Base-by-base conservation (phyloP, 2,329 filamentous ascomycete species). In the Cercospora beticola region DNA sequence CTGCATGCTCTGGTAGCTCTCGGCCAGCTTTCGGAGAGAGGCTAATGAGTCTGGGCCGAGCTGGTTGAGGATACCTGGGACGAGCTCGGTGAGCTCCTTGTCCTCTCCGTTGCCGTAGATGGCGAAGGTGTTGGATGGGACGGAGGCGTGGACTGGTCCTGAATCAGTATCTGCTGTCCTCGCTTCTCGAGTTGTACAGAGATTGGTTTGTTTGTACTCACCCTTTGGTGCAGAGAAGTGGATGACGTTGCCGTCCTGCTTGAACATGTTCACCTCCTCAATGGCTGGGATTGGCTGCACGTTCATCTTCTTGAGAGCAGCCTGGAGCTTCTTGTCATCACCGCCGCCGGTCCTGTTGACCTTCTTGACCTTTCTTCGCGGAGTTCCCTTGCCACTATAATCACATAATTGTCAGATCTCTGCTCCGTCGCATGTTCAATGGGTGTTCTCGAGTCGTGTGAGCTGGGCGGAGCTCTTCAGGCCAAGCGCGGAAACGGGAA, bases 241-340 rank as follows among this genome's bases (percentile, higher is more conserved):
- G 81, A 99, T 98, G 83, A 99, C 95, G 84, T 99, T 99, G 83
- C 95, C 95, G 82, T 99, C 95, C 82, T 92, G 91, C 92, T 99
- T 99, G 91, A 99, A 99, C 95, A 99, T 99, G 91, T 99, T 99
- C 83, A 99, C 95, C 88, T 99, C 95, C 90, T 99, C 95, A 79
- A 99, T 99, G 75, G 92, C 93, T 87, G 97, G 94, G 85, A 99
- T 98, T 79, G 95, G 95, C 89, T 99, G 95, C 69, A 97, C 94
- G 85, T 98, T 98, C 83, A 99, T 90, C 91, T 99, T 99, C 92
- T 99, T 99, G 76, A 99, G 88, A 72, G 93, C 86, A 72, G 90
- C 89, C 87, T 99, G 95, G 74, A 99, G 92, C 90, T 99, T 99
- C 92, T 97, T 98, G 90, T 99, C 95, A 82, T 99, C 95, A 83